A percentile compares a stretch with the other conserved stretches of the same genome.
phyloP scores from a whole-genome alignment of 2,329 filamentous ascomycete species.

The Arachnopeziza araneosa region DNA sequence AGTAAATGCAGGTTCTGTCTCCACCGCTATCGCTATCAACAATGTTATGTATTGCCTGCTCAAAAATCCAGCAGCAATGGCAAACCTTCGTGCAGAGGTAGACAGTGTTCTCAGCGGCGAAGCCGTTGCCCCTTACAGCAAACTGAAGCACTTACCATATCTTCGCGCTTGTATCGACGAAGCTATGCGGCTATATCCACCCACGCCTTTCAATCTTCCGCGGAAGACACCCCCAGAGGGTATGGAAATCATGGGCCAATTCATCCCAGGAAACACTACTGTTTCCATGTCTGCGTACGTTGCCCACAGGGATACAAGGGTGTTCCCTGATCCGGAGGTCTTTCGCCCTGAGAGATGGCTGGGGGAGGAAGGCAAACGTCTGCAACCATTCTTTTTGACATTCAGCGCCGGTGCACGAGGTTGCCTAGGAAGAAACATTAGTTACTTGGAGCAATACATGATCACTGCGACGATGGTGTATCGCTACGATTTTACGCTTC shows the following conservation, averaged over 20 bases:
- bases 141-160: too few species aligned
- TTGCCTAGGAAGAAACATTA: neutral
- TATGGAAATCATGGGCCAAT: slow-evolving; percentile 38
- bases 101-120: too few species aligned
- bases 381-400: neutral
- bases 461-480: too few species aligned
- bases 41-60: too few species aligned
- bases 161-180: too few species aligned
- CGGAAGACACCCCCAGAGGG: slow-evolving; percentile 35
- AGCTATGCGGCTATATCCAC: neutral
- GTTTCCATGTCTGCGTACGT: slow-evolving; percentile 40
- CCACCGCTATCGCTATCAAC: too few species aligned
- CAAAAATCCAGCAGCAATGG: too few species aligned
- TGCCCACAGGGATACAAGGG: slow-evolving; percentile 34
- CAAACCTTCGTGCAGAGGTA: too few species aligned
- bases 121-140: too few species aligned
- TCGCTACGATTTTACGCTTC: too few species aligned
- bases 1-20: too few species aligned
- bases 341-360: slow-evolving; percentile 40
- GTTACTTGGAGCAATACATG: too few species aligned
- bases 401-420: neutral
- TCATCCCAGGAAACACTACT: slow-evolving; percentile 38
- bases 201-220: neutral
- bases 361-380: slow-evolving; percentile 21
- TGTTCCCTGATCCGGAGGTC: slow-evolving; percentile 34